Conservation (phyloP, 805 yeast species). For the Tetrapisispora nanseiensis region DNA sequence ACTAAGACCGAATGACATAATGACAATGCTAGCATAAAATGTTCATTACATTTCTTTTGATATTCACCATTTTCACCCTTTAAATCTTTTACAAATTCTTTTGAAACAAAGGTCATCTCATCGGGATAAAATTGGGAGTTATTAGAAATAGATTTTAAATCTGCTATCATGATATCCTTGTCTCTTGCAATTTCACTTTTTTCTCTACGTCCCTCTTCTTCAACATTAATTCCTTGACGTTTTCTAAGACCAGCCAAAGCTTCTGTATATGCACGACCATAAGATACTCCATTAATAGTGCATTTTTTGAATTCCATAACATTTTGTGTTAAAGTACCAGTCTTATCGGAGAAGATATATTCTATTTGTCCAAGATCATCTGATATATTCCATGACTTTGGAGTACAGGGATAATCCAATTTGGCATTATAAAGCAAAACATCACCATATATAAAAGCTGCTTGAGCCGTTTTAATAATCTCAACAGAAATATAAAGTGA, state of each 20-base stretch:
- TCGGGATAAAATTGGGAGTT: conserved; percentile 41
- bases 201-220: conserved; percentile 46
- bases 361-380: conserved; percentile 85
- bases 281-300: conserved; percentile 61
- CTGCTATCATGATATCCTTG: conserved; percentile 45
- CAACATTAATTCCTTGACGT: conserved; percentile 68
- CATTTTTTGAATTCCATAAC: conserved; percentile 82
- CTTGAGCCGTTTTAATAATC: conserved; percentile 75
- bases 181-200: conserved; percentile 47
- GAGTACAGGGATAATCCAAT: conserved; percentile 74
- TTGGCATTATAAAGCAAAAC: conserved; percentile 56
- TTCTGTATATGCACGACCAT: conserved; percentile 77
- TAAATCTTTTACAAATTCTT: conserved; percentile 52
- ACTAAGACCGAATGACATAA: conserved; percentile 71
- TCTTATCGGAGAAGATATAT: conserved; percentile 74
- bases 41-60: conserved; percentile 55
- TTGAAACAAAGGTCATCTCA: conserved; percentile 62
- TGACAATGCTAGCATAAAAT: conserved; percentile 68
- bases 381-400: conserved; percentile 77
- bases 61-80: conserved; percentile 34
- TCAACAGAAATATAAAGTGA: conserved; percentile 76
- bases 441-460: conserved; percentile 71
- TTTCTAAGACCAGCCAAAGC: conserved; percentile 72
- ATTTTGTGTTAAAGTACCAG: conserved; percentile 77
- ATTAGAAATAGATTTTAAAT: conserved; percentile 31